phyloP scores from a whole-genome alignment of 2,329 filamentous ascomycete species.

The Aspergillus pseudotamarii region DNA sequence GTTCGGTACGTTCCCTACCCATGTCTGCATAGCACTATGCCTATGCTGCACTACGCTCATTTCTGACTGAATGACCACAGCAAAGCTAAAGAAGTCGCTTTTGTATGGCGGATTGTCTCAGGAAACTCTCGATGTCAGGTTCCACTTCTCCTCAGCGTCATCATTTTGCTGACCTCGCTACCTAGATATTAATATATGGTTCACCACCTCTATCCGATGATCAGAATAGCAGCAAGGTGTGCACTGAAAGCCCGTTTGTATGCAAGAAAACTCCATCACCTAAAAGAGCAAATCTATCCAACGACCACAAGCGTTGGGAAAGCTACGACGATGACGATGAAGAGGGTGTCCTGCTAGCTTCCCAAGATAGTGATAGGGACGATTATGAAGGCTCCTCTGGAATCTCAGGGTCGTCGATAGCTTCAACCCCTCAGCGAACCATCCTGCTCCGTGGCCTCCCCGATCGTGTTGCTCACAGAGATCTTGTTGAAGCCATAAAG shows the following conservation, averaged over 20 bases:
- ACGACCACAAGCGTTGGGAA: constrained; percentile 2
- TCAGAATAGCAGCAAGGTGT: not conserved
- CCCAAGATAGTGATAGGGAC: constrained; percentile 28
- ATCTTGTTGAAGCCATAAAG: constrained; percentile 66
- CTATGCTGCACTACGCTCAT: not conserved
- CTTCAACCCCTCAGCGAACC: constrained; percentile 29
- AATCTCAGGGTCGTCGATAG: constrained; percentile 20
- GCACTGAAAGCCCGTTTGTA: not conserved
- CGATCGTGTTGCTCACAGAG: constrained; percentile 63
- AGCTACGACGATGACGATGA: constrained; percentile 23
- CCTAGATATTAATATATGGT: constrained; percentile 26
- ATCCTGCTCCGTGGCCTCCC: constrained; percentile 66
- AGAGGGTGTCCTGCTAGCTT: constrained; percentile 25
- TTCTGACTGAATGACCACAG: constrained; percentile 33
- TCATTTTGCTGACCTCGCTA: constrained; percentile 15
- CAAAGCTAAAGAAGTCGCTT: constrained; percentile 52
- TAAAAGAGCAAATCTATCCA: not conserved
- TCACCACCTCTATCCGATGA: not conserved
- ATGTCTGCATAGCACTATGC: not conserved
- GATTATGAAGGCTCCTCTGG: constrained; percentile 25
- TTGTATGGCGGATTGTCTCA: constrained; percentile 53
- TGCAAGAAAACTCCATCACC: not conserved
- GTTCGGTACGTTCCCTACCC: constrained; percentile 16
- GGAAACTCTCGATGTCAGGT: constrained; percentile 52
- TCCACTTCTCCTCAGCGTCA: constrained; percentile 1